Evolutionary conservation across 257 asterid genomes (phyloP).

Genomic region (Nicotiana sylvestris): DNA sequence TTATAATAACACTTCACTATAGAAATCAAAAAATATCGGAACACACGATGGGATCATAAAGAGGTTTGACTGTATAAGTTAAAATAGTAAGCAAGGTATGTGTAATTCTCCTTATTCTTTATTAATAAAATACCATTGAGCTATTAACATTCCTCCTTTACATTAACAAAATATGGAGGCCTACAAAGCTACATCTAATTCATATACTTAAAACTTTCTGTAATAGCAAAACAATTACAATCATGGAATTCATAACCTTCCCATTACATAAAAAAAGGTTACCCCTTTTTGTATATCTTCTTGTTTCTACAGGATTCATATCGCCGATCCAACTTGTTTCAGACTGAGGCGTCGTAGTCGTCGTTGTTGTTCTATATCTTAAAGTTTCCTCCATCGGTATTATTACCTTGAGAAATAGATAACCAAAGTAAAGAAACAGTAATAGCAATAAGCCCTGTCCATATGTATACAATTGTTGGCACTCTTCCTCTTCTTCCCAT

Average conservation of each 20-base stretch:
- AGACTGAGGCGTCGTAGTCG: no score
- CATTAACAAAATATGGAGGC: neutral
- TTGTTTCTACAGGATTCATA: no score
- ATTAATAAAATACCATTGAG: neutral
- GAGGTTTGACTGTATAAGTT: no score
- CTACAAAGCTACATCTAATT: neutral
- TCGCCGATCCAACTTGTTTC: no score
- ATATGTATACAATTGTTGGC: slow-evolving; percentile 78
- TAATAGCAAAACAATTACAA: neutral
- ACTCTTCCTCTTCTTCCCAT: slow-evolving; percentile 90
- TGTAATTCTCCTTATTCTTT: neutral
- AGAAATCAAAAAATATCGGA: no score
- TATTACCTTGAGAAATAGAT: slow-evolving; percentile 36
- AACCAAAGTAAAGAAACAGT: slow-evolving; percentile 81
- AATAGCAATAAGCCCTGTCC: slow-evolving; percentile 79
- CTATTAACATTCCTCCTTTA: slow-evolving; percentile 4
- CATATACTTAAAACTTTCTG: neutral
- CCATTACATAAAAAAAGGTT: neutral
- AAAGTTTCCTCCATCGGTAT: no score
- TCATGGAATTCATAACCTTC: neutral
- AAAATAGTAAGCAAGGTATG: neutral
- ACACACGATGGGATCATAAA: no score
- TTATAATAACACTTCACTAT: no score
- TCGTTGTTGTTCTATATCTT: no score
- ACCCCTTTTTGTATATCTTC: no score